These are phyloP conservation scores for Ensete glaucum DNA, from an alignment of 176 grass and related monocot species.

Conservation along the genomic window DNA sequence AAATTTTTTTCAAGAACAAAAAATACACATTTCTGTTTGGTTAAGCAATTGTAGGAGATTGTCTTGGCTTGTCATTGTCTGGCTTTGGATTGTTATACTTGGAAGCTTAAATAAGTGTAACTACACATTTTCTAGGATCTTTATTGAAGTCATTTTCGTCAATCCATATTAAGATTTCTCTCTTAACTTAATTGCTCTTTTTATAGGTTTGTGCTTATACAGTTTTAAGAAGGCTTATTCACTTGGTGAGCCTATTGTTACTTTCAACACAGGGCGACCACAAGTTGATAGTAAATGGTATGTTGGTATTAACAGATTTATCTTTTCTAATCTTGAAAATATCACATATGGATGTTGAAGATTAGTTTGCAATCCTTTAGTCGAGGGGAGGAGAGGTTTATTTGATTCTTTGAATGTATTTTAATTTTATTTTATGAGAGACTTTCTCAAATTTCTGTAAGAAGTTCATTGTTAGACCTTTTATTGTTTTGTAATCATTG, in stretches of 20 bases:
- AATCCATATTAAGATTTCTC: background rate
- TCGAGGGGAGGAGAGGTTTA: too few relatives aligned
- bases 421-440: too few relatives aligned
- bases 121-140: background rate
- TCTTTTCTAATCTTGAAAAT: background rate
- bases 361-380: background rate
- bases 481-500: too few relatives aligned
- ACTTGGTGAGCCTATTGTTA: conserved; percentile 49
- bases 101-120: background rate
- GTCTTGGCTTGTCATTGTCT: background rate
- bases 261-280: conserved; percentile 68
- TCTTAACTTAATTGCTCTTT: conserved; percentile 22
- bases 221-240: conserved; percentile 60
- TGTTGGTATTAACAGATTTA: conserved; percentile 4
- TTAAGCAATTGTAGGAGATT: background rate
- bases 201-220: conserved; percentile 74
- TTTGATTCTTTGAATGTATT: too few relatives aligned
- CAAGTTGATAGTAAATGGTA: conserved; percentile 91
- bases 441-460: too few relatives aligned
- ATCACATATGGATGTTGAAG: background rate
- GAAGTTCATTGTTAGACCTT: too few relatives aligned
- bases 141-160: background rate
- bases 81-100: background rate
- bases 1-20: conserved; percentile 10
- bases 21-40: conserved; percentile 15